Conservation (phyloP, 768 basidiomycete genomes). For the Pholiota conissans region DNA sequence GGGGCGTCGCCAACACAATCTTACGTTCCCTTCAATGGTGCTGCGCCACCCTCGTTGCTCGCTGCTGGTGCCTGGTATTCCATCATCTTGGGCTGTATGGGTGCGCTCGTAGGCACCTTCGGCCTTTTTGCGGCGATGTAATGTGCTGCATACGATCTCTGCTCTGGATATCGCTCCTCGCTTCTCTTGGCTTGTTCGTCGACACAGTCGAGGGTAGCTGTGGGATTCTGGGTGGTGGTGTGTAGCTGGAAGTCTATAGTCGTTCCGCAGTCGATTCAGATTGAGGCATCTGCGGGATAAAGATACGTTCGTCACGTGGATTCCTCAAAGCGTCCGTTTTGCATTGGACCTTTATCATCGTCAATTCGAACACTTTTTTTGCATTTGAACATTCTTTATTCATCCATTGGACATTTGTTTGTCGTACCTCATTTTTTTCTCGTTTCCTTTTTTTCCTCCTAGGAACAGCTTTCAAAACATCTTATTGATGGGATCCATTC, state of each 20-base stretch:
- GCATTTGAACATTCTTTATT: background rate
- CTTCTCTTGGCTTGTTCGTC: too few relatives aligned
- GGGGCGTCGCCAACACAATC: constrained; percentile 22
- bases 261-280: background rate
- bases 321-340: background rate
- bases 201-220: too few relatives aligned
- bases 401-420: background rate
- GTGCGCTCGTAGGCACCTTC: constrained; percentile 34
- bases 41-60: constrained; percentile 19
- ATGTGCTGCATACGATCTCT: background rate
- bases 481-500: background rate
- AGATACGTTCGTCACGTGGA: background rate
- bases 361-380: too few relatives aligned
- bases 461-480: background rate
- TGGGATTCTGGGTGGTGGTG: background rate
- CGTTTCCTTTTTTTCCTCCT: too few relatives aligned
- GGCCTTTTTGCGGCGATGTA: constrained; percentile 23
- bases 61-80: constrained; percentile 34
- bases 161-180: background rate
- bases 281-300: background rate
- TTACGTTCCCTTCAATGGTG: constrained; percentile 53
- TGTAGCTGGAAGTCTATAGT: background rate
- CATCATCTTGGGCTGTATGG: constrained; percentile 34
- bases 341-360: too few relatives aligned
- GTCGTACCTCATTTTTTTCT: background rate